A percentile compares a stretch with the other conserved stretches of the same genome.
These are phyloP conservation scores for Vitis rupestris DNA, from an alignment of 164 flowering plant species.

Conservation along the genomic window DNA sequence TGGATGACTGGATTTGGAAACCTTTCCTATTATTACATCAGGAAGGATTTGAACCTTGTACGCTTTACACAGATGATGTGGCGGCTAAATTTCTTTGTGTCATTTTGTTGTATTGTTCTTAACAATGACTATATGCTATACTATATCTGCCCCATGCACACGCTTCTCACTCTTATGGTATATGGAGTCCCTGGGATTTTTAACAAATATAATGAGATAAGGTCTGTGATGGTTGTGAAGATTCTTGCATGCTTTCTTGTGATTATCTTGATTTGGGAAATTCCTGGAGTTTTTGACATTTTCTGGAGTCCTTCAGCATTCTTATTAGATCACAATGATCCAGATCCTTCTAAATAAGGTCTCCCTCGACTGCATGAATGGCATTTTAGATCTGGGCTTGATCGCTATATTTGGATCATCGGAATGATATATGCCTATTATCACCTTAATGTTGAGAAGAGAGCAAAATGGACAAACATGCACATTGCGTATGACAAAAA, in stretches of 20 bases:
- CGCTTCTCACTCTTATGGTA: constrained; percentile 94
- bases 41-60: constrained; percentile 87
- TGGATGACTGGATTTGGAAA: constrained; percentile 99
- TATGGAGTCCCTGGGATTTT: constrained; percentile 92
- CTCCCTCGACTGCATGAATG: constrained; percentile 86
- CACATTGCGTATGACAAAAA: constrained; percentile 85
- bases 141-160: constrained; percentile 98
- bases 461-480: constrained; percentile 74
- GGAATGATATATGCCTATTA: constrained; percentile 98
- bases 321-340: constrained; percentile 70
- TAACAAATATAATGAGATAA: constrained; percentile 77
- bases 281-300: constrained; percentile 86
- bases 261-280: constrained; percentile 90
- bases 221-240: constrained; percentile 82
- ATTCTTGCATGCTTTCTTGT: constrained; percentile 72
- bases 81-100: constrained; percentile 92
- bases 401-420: constrained; percentile 95
- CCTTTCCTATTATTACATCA: constrained; percentile 91
- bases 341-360: constrained; percentile 63
- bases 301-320: constrained; percentile 81
- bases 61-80: constrained; percentile 99
- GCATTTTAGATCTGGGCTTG: constrained; percentile 98
- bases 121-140: constrained; percentile 91
- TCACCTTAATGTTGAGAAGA: constrained; percentile 66
- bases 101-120: constrained; percentile 82